A percentile compares a stretch with the other conserved stretches of the same genome.
phyloP scores from a whole-genome alignment of 768 basidiomycete species.

The Pulveroboletus sp. region DNA sequence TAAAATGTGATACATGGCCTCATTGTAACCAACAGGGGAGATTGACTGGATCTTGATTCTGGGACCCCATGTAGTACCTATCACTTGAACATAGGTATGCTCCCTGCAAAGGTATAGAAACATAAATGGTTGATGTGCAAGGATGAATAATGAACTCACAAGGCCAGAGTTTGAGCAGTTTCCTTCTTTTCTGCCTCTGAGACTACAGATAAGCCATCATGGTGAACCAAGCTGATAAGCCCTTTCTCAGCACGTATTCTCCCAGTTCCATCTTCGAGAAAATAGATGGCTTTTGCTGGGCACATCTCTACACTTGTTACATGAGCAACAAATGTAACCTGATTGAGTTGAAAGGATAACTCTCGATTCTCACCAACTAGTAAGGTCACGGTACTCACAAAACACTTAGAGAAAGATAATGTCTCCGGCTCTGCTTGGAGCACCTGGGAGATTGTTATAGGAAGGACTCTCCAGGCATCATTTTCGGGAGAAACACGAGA shows the following conservation, averaged over 20 bases:
- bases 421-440: constrained; percentile 39
- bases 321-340: constrained; percentile 54
- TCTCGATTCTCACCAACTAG: constrained; percentile 9
- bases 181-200: constrained; percentile 15
- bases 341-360: constrained; percentile 25
- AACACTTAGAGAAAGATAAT: too few relatives aligned
- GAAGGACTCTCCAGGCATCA: constrained; percentile 30
- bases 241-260: constrained; percentile 12
- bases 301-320: constrained; percentile 21
- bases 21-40: constrained; percentile 15
- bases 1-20: constrained; percentile 27
- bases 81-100: constrained; percentile 18
- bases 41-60: constrained; percentile 15
- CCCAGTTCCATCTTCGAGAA: constrained; percentile 41
- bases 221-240: neutral
- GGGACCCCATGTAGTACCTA: neutral
- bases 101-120: constrained; percentile 12
- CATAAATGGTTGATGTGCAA: neutral
- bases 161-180: neutral
- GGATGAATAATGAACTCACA: constrained; percentile 15
- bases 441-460: constrained; percentile 57
- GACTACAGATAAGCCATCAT: neutral
- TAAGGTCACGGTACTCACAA: constrained; percentile 6
- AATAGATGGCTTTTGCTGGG: constrained; percentile 7
- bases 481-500: neutral